Base-by-base conservation (phyloP, 441 rosid species). In the Gossypium aridum region DNA sequence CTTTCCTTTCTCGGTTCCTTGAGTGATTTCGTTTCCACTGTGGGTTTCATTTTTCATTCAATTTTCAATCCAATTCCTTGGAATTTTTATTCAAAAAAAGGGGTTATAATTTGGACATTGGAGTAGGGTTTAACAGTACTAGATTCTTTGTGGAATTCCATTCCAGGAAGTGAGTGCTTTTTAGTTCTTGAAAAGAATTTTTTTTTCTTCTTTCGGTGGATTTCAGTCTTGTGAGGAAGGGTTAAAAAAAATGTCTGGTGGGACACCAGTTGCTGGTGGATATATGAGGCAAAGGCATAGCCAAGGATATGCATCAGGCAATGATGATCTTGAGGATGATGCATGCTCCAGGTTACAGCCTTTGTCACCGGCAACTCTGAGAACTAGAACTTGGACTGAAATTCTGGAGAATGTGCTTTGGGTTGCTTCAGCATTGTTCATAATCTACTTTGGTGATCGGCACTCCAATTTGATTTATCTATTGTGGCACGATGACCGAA, bases 261-360 rank as follows among this genome's bases (percentile, higher is more conserved):
- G 99, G 73, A 86, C 98, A 51, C 99, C 99, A 1, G 87, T 83
- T 53, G 92, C 86, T 49, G 98, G 99, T 72, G 97, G 99, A 19
- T 90, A 87, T 80, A 86, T 93, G 88, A 89, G 99, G 85, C 99
- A 93, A 84, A 91, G 99, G 75, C 98, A 93, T 82, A 93, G 98
- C 79, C 98, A 84, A 80, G 99, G 99, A 2, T 93, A 91, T 82
- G 93, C 90, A 37, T 95, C 99, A 2, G 85, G 98, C 64, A 85
- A 97, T 34, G 99, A 95, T 75, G 97, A 95, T 76, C 83, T 91
- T 67, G 99, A 95, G 75, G 99, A 95, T 66, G 99, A 95, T 85
- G 99, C 97, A 9, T 91, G 91, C 80, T 95, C 99, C 14, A 88
- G 99, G 80, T 76, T 62, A 1, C 87, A 88, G 10, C 87, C 89